phyloP scores from a whole-genome alignment of 495 filamentous ascomycete species.

The Podospora anserina region DNA sequence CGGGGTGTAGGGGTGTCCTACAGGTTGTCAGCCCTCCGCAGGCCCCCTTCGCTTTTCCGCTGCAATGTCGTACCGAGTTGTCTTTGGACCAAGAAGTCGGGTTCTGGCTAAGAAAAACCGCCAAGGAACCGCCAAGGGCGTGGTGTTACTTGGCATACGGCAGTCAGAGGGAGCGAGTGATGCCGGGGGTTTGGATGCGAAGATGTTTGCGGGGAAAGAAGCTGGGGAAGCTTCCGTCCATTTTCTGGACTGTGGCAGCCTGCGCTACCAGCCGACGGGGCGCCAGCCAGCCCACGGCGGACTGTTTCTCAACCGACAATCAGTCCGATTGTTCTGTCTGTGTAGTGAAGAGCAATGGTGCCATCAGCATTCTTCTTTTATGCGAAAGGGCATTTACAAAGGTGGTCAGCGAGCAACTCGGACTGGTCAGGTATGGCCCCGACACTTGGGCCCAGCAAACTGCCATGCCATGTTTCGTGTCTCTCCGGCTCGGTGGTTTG shows the following conservation, averaged over 20 bases:
- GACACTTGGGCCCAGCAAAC: neutral
- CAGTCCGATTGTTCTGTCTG: no score
- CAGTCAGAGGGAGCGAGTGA: conserved; percentile 18
- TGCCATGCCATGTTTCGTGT: neutral
- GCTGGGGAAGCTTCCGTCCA: neutral
- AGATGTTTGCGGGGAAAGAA: conserved; percentile 2
- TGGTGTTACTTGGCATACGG: conserved; percentile 25
- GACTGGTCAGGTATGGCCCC: neutral
- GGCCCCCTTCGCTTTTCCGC: neutral
- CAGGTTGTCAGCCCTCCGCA: conserved; percentile 1
- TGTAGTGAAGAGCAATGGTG: no score
- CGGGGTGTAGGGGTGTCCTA: neutral
- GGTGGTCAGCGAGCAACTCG: neutral
- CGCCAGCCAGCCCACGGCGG: no score
- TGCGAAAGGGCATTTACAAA: neutral
- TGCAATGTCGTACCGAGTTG: conserved; percentile 12
- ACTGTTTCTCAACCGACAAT: no score
- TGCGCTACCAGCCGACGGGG: neutral
- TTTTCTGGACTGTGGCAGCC: neutral
- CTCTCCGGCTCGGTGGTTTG: neutral
- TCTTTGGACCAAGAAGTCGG: conserved; percentile 8
- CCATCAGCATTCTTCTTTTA: neutral
- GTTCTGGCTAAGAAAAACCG: conserved; percentile 15
- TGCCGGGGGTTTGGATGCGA: neutral
- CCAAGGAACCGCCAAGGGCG: conserved; percentile 24